Evolutionary conservation across 2,329 filamentous ascomycete species (phyloP).

Genomic region (Aspergillus udagawae): DNA sequence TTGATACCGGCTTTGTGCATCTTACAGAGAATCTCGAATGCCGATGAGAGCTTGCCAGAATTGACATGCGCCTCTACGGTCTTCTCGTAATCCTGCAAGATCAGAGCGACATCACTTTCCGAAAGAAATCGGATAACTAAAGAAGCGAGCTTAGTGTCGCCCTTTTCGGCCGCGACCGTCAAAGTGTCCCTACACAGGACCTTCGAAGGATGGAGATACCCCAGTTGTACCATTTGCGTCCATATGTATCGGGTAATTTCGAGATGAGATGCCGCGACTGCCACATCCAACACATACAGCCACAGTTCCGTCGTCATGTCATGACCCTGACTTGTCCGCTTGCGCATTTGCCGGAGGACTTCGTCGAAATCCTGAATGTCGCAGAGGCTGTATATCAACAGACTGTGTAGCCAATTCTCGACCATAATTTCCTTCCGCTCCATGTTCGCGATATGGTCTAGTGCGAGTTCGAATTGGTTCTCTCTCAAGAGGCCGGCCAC

Average conservation of each 20-base stretch:
- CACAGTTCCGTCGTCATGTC: conserved; percentile 58
- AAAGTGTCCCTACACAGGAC: conserved; percentile 66
- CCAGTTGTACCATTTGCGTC: conserved; percentile 59
- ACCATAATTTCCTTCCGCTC: conserved; percentile 52
- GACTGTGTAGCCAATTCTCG: conserved; percentile 71
- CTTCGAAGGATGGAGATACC: conserved; percentile 59
- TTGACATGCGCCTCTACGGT: conserved; percentile 67
- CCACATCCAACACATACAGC: conserved; percentile 71
- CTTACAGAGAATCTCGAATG: conserved; percentile 66
- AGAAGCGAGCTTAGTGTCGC: conserved; percentile 65
- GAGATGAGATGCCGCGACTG: conserved; percentile 60
- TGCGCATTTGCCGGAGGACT: conserved; percentile 63
- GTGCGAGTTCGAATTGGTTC: conserved; percentile 74
- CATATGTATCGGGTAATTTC: conserved; percentile 67
- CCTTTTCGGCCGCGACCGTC: conserved; percentile 64
- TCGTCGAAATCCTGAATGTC: conserved; percentile 73
- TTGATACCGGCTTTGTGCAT: conserved; percentile 64
- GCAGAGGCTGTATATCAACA: conserved; percentile 70
- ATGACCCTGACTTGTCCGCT: conserved; percentile 47
- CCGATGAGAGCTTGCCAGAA: conserved; percentile 58
- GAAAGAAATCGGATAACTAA: conserved; percentile 65
- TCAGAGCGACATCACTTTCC: conserved; percentile 52
- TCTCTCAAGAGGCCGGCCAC: conserved; percentile 74
- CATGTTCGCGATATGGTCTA: conserved; percentile 67
- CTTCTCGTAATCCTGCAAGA: conserved; percentile 71